Evolutionary conservation across 352 stramenopile species (phyloP), one percentile per base, ranked within the genome.

Genomic region (Elongisporangium undulatum): DNA sequence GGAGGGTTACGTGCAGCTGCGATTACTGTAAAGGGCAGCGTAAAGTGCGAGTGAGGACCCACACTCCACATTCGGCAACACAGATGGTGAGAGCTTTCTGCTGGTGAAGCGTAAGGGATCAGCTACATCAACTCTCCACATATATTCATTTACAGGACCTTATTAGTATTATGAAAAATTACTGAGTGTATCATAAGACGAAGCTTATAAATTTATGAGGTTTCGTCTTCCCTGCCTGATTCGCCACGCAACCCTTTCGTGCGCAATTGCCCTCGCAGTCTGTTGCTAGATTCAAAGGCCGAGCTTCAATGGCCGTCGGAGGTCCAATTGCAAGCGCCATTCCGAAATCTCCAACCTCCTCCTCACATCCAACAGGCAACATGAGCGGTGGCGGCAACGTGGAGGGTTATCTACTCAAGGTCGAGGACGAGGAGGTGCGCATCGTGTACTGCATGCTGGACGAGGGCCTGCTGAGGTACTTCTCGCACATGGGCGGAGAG

Each of bases 401-500:
- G 24, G 84, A 94, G 71, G 84, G 84, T n/a, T 94, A 94, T 59
- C 51, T 94, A 51, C 64, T 92, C 56, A 89, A 90, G 67, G 62
- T 90, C 39, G 79, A 89, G 29, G 77, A 64, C 41, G 65, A 87
- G 34, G 71, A 82, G 21, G 75, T 58, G 8, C 63, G 77, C 57
- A 79, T 86, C 50, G 77, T 94, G 26, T 94, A 92, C 77, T 94
- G 84, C 61, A 92, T 94, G 61, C 80, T 94, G 21, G 85, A 92
- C 58, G 85, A 94, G 61, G 85, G 85, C 49, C 79, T 89, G 22
- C 57, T 94, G 58, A 77, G 88, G 60, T 92, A 89, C 66, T 94
- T 90, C 69, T 87, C 79, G 23, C 72, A 71, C 54, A 90, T 82
- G 66, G 82, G 85, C 52, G 85, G 85, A 21, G 60, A 72, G 41